Percentiles rank a stretch among this genome's conserved stretches.
These are phyloP conservation scores for Plasmopara viticola DNA, from an alignment of 352 stramenopile species.

Conservation along the genomic window DNA sequence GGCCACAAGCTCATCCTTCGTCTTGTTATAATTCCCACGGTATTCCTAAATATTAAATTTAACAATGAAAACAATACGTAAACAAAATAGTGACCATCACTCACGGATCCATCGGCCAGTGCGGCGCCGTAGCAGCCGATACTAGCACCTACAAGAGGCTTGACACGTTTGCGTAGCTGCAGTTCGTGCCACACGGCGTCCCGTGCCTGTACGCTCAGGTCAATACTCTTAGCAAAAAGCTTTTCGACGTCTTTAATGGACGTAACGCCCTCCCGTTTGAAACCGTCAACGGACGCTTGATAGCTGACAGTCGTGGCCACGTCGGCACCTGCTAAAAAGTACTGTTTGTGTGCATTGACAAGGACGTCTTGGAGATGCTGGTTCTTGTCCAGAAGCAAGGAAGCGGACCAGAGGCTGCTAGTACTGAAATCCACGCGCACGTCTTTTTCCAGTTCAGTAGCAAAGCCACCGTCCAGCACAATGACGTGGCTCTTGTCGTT, in stretches of 20 bases:
- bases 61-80: background rate
- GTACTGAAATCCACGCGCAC: conserved; percentile 44
- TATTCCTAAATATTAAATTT: conserved; percentile 57
- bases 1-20: conserved; percentile 52
- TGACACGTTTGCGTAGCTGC: conserved; percentile 36
- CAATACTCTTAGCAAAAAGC: conserved; percentile 71
- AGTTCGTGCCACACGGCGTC: conserved; percentile 46
- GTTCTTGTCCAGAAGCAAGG: conserved; percentile 57
- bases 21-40: conserved; percentile 71
- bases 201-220: conserved; percentile 57
- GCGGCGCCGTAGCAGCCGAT: conserved; percentile 82
- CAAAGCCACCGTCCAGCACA: conserved; percentile 69
- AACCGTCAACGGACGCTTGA: conserved; percentile 79
- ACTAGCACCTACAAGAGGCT: conserved; percentile 75
- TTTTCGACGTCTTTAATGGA: conserved; percentile 39
- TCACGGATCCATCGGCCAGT: conserved; percentile 76
- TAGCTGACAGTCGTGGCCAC: conserved; percentile 81
- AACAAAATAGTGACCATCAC: conserved; percentile 3
- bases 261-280: conserved; percentile 58
- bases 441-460: conserved; percentile 75
- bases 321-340: conserved; percentile 73
- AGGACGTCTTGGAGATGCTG: conserved; percentile 49
- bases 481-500: conserved; percentile 30
- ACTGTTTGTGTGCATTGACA: conserved; percentile 59
- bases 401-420: conserved; percentile 66